Evolutionary conservation across 306 rosid species (phyloP).

Genomic region (Cucumis melo): DNA sequence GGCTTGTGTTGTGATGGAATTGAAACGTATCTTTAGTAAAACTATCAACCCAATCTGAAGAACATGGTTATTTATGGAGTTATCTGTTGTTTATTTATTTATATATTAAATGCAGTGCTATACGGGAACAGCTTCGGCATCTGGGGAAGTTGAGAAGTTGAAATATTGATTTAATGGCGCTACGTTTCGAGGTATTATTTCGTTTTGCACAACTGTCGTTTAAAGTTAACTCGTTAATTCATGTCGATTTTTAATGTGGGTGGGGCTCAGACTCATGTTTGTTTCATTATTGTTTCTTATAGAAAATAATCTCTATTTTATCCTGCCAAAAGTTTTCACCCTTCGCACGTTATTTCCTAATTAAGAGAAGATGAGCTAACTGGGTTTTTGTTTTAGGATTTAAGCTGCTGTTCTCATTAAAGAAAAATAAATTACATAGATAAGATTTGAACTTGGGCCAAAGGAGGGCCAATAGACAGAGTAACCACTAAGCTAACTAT

Average conservation of each 20-base stretch:
- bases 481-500: too few species aligned
- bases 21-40: neutral
- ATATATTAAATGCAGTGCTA: neutral
- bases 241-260: neutral
- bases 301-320: neutral
- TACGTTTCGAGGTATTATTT: slow-evolving; percentile 60
- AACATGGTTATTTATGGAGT: neutral
- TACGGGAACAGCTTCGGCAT: neutral
- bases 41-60: neutral
- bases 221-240: neutral
- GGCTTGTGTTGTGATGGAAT: neutral
- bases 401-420: neutral
- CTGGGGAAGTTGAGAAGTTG: neutral
- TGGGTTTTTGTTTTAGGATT: neutral
- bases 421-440: too few species aligned
- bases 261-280: neutral
- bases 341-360: neutral
- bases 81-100: neutral
- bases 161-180: slow-evolving; percentile 37
- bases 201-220: neutral
- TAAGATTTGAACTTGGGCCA: too few species aligned
- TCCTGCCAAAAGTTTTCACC: neutral
- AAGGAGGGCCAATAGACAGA: too few species aligned
- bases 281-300: neutral
- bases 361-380: neutral